phyloP scores from a whole-genome alignment of 495 filamentous ascomycete genomes.

The Talaromyces thailandensis region DNA sequence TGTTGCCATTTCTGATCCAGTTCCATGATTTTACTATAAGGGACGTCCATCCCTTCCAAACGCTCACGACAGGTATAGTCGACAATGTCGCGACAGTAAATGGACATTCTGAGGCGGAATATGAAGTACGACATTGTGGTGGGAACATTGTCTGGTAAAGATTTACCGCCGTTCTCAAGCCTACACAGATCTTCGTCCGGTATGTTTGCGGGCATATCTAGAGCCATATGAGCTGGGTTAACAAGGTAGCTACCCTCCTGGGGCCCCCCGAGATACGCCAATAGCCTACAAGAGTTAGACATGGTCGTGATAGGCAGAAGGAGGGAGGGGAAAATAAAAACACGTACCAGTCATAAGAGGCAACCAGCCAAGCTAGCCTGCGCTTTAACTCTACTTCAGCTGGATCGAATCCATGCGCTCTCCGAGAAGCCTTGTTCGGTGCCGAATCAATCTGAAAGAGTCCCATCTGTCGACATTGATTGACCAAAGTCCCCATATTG shows the following conservation, averaged over 20 bases:
- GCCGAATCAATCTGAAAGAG: slow-evolving; percentile 35
- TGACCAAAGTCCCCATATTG: slow-evolving; percentile 21
- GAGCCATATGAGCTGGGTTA: slow-evolving; percentile 33
- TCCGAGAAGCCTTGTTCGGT: slow-evolving; percentile 8
- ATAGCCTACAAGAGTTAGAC: slow-evolving; percentile 17
- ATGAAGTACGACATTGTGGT: slow-evolving; percentile 38
- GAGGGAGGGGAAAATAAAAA: background rate
- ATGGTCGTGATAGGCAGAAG: background rate
- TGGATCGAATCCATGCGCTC: slow-evolving; percentile 10
- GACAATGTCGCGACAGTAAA: slow-evolving; percentile 32
- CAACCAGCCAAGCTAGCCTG: slow-evolving; percentile 40
- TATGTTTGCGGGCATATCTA: slow-evolving; percentile 24
- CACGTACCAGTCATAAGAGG: slow-evolving; percentile 35
- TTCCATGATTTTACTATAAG: slow-evolving; percentile 27
- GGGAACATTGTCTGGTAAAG: slow-evolving; percentile 16
- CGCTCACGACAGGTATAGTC: slow-evolving; percentile 24
- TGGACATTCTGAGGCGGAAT: slow-evolving; percentile 27
- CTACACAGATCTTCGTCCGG: slow-evolving; percentile 13
- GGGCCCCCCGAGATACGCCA: slow-evolving; percentile 33
- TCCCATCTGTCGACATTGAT: slow-evolving; percentile 31
- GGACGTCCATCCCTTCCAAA: slow-evolving; percentile 18
- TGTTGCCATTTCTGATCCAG: slow-evolving; percentile 28
- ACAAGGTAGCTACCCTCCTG: slow-evolving; percentile 42
- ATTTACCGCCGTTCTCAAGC: background rate
- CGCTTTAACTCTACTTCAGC: slow-evolving; percentile 27